Evolutionary conservation across 805 yeast species (phyloP), one percentile per base, ranked within the genome.

Genomic region (Candida vartiovaarae): DNA sequence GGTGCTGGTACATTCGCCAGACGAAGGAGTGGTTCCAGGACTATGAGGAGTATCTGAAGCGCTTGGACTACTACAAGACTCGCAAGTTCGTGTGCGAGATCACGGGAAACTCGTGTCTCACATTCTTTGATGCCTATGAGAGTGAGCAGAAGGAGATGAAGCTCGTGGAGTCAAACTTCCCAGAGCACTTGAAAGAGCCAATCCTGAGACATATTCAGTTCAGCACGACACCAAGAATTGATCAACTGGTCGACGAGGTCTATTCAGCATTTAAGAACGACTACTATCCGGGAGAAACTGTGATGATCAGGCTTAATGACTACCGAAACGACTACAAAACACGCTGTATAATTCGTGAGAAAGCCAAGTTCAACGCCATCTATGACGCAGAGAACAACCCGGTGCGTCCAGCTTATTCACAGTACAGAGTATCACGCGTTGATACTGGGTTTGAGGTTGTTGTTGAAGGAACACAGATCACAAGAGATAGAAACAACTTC

Each of bases 41-140:
- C 5, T 91, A 93, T 61, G 86, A 83, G 42, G 88, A 81, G 8
- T 91, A 87, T 56, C 66, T 93, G 39, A 65, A 65, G 24, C 66
- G 91, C 43, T 65, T 84, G 70, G 88, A 84, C 60, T 84, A 82
- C 63, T 85, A 84, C 61, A 74, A 74, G 47, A 71, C 76, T 40
- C 80, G 79, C 52, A 85, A 87, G 61, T 93, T 93, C 65, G 93
- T 89, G 9, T 93, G 98, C 67, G 99, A 93, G 64, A 84, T 91
- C 39, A 87, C 97, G 1, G 99, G 99, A 10, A 86, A 88, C 56
- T 83, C 96, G 15, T 84, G 95, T 55, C 72, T 91, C 45, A 87
- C 96, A 1, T 93, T 76, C 61, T 90, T 90, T 61, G 95, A 93
- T 56, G 99, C 98, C 0, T 71, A 78, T 37, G 78, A 79, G 42